Conservation (phyloP, 83 land plant genomes). For the Thuja plicata region DNA sequence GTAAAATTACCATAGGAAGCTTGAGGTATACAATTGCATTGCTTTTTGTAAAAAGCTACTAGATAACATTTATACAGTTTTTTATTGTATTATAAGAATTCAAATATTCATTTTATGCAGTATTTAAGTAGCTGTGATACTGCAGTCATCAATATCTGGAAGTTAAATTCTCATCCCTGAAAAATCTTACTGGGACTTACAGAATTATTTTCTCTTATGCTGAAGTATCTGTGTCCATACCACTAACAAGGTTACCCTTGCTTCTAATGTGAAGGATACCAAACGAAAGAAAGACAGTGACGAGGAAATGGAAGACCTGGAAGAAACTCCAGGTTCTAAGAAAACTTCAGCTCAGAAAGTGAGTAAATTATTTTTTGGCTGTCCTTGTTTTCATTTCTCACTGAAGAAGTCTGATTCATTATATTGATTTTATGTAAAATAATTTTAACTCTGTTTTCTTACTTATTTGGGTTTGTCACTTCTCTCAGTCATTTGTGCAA, state of each 20-base stretch:
- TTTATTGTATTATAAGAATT: too few relatives aligned
- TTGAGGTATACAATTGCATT: neutral
- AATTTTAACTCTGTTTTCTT: neutral
- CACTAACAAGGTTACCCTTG: neutral
- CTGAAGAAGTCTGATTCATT: neutral
- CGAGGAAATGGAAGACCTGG: constrained; percentile 8
- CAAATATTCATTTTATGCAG: too few relatives aligned
- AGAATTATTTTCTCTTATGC: neutral
- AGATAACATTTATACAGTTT: too few relatives aligned
- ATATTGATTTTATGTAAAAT: too few relatives aligned
- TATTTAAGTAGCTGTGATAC: too few relatives aligned
- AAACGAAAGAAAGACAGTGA: neutral
- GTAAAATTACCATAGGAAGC: neutral
- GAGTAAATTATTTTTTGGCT: neutral
- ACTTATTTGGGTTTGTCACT: neutral
- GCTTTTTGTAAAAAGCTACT: neutral
- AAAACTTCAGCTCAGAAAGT: neutral
- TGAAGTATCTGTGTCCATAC: neutral
- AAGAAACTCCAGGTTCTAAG: neutral
- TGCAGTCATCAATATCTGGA: too few relatives aligned
- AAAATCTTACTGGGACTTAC: too few relatives aligned
- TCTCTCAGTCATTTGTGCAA: neutral
- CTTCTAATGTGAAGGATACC: neutral
- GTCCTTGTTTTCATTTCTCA: too few relatives aligned
- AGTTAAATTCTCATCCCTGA: too few relatives aligned